Evolutionary conservation across 2,329 filamentous ascomycete species (phyloP).

Genomic region (Alternaria viburni): DNA sequence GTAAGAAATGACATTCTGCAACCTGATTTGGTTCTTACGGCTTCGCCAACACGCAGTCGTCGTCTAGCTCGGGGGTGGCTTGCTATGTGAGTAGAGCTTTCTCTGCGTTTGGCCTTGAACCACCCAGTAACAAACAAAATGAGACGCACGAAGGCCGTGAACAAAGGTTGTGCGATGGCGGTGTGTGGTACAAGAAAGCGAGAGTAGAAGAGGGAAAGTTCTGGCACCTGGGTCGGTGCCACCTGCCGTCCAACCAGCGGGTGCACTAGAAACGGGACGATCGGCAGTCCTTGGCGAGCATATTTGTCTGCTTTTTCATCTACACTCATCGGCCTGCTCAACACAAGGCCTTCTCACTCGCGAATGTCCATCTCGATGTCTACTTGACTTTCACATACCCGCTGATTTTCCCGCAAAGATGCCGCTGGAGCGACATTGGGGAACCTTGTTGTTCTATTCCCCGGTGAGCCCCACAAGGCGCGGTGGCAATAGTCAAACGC

Average conservation of each 20-base stretch:
- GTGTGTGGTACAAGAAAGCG: conserved; percentile 2
- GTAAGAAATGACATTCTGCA: conserved; percentile 66
- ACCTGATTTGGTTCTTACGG: conserved; percentile 61
- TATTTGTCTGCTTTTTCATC: neutral
- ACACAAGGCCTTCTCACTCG: neutral
- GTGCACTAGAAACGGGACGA: conserved; percentile 14
- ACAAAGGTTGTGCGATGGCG: conserved; percentile 1
- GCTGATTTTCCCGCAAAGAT: neutral
- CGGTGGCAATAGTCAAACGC: conserved; percentile 3
- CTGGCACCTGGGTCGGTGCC: conserved; percentile 1
- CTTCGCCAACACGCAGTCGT: conserved; percentile 33
- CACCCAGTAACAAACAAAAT: conserved; percentile 7
- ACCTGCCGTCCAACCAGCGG: neutral
- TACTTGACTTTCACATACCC: neutral
- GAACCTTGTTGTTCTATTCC: conserved; percentile 17
- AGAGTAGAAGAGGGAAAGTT: conserved; percentile 10
- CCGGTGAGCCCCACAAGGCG: conserved; percentile 4
- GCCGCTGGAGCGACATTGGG: conserved; percentile 6
- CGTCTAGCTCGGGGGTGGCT: conserved; percentile 13
- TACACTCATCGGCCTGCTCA: neutral
- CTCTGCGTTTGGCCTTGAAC: conserved; percentile 18
- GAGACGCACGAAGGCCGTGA: neutral
- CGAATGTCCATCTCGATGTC: neutral
- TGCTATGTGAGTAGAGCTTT: conserved; percentile 19
- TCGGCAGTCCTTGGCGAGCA: conserved; percentile 20